phyloP scores from a whole-genome alignment of 257 asterid genomes.

The Thymus mandschuricus region DNA sequence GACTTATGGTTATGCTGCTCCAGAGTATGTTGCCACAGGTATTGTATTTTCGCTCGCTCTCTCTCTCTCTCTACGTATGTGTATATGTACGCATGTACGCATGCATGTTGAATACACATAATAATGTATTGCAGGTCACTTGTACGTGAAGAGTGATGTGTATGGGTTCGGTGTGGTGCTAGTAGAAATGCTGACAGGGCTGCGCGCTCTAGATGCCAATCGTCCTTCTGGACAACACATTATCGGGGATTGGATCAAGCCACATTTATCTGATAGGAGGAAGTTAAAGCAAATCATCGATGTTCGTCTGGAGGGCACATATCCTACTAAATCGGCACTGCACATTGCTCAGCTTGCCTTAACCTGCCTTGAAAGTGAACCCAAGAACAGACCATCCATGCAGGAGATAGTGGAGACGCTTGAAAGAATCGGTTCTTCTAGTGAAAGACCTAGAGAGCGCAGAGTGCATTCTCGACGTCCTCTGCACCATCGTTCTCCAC shows the following conservation, averaged over 20 bases:
- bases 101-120: neutral
- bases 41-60: neutral
- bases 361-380: slow-evolving; percentile 53
- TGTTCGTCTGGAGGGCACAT: slow-evolving; percentile 45
- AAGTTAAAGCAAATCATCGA: slow-evolving; percentile 57
- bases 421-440: slow-evolving; percentile 39
- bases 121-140: slow-evolving; percentile 43
- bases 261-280: slow-evolving; percentile 50
- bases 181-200: slow-evolving; percentile 59
- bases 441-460: slow-evolving; percentile 41
- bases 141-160: slow-evolving; percentile 65
- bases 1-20: slow-evolving; percentile 60
- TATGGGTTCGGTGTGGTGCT: slow-evolving; percentile 59
- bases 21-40: slow-evolving; percentile 64
- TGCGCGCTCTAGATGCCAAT: slow-evolving; percentile 47
- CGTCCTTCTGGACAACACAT: slow-evolving; percentile 48
- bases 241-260: slow-evolving; percentile 58
- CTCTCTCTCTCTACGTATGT: neutral
- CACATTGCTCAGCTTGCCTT: slow-evolving; percentile 51
- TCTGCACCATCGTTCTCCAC: slow-evolving; percentile 48
- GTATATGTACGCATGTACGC: no score
- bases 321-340: slow-evolving; percentile 45
- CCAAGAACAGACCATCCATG: slow-evolving; percentile 57
- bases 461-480: slow-evolving; percentile 27
- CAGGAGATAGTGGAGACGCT: slow-evolving; percentile 49